Percentiles rank a stretch among this genome's conserved stretches.
These are phyloP conservation scores for Lachnellula hyalina DNA, from an alignment of 2,329 filamentous ascomycete genomes.

Conservation along the genomic window DNA sequence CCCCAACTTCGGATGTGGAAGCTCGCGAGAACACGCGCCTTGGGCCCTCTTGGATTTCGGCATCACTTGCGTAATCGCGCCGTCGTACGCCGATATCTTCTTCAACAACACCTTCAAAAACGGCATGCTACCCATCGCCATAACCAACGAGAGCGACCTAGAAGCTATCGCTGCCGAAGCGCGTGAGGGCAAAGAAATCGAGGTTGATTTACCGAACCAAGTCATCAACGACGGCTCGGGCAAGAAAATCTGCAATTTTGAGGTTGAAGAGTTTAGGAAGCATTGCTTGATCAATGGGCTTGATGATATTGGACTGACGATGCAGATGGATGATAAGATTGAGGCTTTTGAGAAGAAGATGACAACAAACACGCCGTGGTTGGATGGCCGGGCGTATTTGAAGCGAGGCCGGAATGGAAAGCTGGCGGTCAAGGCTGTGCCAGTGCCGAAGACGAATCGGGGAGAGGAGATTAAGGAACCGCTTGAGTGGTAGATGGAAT, in stretches of 20 bases:
- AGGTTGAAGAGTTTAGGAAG: conserved; percentile 90
- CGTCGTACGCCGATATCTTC: conserved; percentile 91
- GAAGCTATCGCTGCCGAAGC: conserved; percentile 72
- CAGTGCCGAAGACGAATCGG: conserved; percentile 83
- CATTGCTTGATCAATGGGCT: conserved; percentile 91
- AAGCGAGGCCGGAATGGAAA: conserved; percentile 51
- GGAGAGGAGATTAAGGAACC: conserved; percentile 81
- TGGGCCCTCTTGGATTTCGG: conserved; percentile 97
- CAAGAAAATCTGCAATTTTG: conserved; percentile 69
- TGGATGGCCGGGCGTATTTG: conserved; percentile 82
- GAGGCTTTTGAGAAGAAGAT: conserved; percentile 73
- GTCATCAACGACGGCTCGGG: conserved; percentile 71
- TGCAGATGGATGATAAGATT: conserved; percentile 90
- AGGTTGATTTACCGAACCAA: conserved; percentile 85
- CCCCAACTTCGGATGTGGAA: conserved; percentile 91
- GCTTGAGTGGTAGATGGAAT: conserved; percentile 66
- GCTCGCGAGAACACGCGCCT: conserved; percentile 88
- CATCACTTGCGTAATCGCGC: conserved; percentile 88
- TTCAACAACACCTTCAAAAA: conserved; percentile 99
- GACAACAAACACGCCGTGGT: conserved; percentile 77
- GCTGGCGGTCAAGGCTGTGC: conserved; percentile 53
- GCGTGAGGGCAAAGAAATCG: conserved; percentile 72
- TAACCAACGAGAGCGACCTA: conserved; percentile 62
- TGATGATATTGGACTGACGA: conserved; percentile 91
- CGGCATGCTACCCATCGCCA: conserved; percentile 86